Percentiles rank a stretch among this genome's conserved stretches.
These are phyloP conservation scores for Obba rivulosa DNA, from an alignment of 768 basidiomycete genomes.

Conservation along the genomic window DNA sequence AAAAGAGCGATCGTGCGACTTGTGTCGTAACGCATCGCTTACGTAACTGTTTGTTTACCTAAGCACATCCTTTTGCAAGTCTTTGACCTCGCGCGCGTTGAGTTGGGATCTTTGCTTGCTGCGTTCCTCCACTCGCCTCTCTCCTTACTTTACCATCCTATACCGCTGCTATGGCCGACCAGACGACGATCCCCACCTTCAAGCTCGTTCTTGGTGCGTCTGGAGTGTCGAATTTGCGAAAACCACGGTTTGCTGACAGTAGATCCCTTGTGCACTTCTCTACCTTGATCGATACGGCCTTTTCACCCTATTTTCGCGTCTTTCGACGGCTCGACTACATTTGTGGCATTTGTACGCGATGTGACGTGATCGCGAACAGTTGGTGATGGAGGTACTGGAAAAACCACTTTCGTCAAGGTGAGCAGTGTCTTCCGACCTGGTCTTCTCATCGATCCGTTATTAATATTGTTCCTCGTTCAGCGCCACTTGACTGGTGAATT, in stretches of 20 bases:
- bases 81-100: conserved; percentile 15
- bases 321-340: conserved; percentile 14
- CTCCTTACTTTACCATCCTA: conserved; percentile 27
- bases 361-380: conserved; percentile 41
- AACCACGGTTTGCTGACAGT: conserved; percentile 11
- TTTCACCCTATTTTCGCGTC: conserved; percentile 11
- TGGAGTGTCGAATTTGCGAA: background rate
- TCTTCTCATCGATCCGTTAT: conserved; percentile 41
- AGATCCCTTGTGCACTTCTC: conserved; percentile 23
- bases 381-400: conserved; percentile 95
- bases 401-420: conserved; percentile 98
- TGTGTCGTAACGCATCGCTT: conserved; percentile 2
- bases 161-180: conserved; percentile 37
- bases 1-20: too few relatives aligned
- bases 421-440: conserved; percentile 15
- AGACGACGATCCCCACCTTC: conserved; percentile 71
- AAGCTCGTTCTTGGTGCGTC: conserved; percentile 95
- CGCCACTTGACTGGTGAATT: conserved; percentile 99
- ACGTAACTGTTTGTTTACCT: conserved; percentile 16
- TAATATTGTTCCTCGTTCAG: conserved; percentile 50
- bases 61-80: conserved; percentile 13
- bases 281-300: conserved; percentile 49
- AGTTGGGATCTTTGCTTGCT: conserved; percentile 12
- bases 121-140: conserved; percentile 22
- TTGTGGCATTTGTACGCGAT: conserved; percentile 18